Conservation (phyloP, 2,329 filamentous ascomycete genomes). For the Aspergillus latus region DNA sequence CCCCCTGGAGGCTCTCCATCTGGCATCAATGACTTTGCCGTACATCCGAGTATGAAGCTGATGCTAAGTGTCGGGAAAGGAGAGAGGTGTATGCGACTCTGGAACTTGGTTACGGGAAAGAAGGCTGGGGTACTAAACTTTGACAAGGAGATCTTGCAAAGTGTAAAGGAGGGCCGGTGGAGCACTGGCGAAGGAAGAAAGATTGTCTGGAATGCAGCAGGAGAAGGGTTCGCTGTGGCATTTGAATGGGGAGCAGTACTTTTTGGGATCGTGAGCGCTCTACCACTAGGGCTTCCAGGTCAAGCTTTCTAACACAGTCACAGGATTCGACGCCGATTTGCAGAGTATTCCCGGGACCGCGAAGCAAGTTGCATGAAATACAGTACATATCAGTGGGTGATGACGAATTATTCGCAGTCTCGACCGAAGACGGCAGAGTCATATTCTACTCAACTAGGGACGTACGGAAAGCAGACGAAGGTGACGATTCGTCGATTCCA, state of each 20-base stretch:
- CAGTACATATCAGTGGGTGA: constrained; percentile 60
- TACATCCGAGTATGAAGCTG: constrained; percentile 94
- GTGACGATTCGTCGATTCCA: constrained; percentile 57
- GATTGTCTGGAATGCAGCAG: constrained; percentile 74
- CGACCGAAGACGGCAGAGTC: constrained; percentile 87
- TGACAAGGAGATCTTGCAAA: constrained; percentile 66
- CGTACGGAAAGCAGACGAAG: constrained; percentile 40
- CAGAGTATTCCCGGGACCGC: constrained; percentile 64
- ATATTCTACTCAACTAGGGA: constrained; percentile 73
- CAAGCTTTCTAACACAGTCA: constrained; percentile 18
- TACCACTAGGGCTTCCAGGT: not conserved
- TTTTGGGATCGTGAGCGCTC: constrained; percentile 67
- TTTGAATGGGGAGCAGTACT: constrained; percentile 84
- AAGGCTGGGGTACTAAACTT: constrained; percentile 94
- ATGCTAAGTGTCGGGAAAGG: constrained; percentile 91
- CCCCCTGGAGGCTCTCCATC: constrained; percentile 74
- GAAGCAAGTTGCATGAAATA: constrained; percentile 81
- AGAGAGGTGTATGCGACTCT: constrained; percentile 87
- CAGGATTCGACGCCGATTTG: constrained; percentile 76
- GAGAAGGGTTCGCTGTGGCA: constrained; percentile 81
- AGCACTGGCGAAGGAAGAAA: constrained; percentile 77
- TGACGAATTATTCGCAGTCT: constrained; percentile 67
- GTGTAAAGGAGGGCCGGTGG: constrained; percentile 73
- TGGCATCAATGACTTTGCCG: constrained; percentile 92
- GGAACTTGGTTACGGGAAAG: constrained; percentile 95